phyloP scores from a whole-genome alignment of 139 green algal species.

The Chlamydomonas incerta region DNA sequence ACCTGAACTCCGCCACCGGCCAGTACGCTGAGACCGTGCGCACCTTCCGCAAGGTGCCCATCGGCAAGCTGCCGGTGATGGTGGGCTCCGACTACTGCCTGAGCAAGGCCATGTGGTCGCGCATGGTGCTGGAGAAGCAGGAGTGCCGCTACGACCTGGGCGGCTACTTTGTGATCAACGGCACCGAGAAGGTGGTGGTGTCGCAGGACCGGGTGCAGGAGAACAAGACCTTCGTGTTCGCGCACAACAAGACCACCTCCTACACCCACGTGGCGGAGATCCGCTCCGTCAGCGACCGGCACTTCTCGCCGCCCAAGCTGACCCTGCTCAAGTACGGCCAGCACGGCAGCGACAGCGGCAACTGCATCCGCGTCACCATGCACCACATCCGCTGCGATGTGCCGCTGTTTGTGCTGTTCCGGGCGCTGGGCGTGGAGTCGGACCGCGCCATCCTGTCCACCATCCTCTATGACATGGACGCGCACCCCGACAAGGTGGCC shows the following conservation, averaged over 20 bases:
- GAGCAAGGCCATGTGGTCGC: slow-evolving; percentile 69
- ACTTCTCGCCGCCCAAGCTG: slow-evolving; percentile 7
- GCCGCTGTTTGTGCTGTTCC: slow-evolving; percentile 32
- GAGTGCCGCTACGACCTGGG: slow-evolving; percentile 92
- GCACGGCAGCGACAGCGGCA: slow-evolving; percentile 21
- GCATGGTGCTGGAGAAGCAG: slow-evolving; percentile 65
- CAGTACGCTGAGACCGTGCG: slow-evolving; percentile 33
- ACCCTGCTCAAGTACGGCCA: slow-evolving; percentile 11
- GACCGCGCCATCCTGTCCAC: slow-evolving; percentile 1
- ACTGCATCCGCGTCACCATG: slow-evolving; percentile 4
- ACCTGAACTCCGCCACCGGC: neutral
- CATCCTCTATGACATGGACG: neutral
- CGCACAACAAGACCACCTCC: slow-evolving; percentile 18
- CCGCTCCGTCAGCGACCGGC: neutral
- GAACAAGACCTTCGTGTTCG: slow-evolving; percentile 24
- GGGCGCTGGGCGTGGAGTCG: slow-evolving; percentile 30
- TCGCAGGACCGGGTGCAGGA: slow-evolving; percentile 79
- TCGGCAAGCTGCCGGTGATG: slow-evolving; percentile 94
- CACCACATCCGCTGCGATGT: slow-evolving; percentile 9
- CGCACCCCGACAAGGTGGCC: slow-evolving; percentile 61
- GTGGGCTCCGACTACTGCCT: slow-evolving; percentile 86
- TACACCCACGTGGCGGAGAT: neutral
- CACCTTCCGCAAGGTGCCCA: slow-evolving; percentile 70
- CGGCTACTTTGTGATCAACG: slow-evolving; percentile 93
- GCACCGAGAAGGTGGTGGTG: slow-evolving; percentile 93